Evolutionary conservation across 2,329 filamentous ascomycete species (phyloP), one percentile per base, ranked within the genome.

Genomic region (Rhexocercosporidium sp.): DNA sequence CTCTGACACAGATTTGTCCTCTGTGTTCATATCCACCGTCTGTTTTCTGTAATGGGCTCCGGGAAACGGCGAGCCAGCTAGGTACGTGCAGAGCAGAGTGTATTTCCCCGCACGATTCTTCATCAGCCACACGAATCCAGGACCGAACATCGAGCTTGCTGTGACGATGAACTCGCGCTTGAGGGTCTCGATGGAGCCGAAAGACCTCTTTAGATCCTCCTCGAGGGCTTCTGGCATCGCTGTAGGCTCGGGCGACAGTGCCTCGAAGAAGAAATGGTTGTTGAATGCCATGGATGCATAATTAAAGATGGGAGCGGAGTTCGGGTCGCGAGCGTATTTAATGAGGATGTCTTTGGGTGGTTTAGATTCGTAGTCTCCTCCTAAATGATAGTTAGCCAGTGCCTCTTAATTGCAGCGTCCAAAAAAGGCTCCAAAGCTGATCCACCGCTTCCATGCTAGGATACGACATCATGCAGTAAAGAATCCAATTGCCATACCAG

Each of bases 51-150:
- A 93, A 82, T 97, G 92, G 39, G 94, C 95, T 69, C 88, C 90
- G 3, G 92, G 88, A 80, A 95, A 96, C 4, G 96, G 96, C 8
- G 92, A 92, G 66, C 96, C 96, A 66, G 95, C 94, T 68, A 94
- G 88, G 83, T 98, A 99, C 66, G 96, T 99, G 74, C 89, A 86
- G 66, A 99, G 85, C 76, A 99, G 86, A 75, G 90, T 88, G 81
- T 84, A 85, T 37, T 82, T 79, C 22, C 68, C 68, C 27, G 65
- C 78, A 77, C 81, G 80, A 49, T 68, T 67, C 73, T 83, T 83
- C 76, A 97, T 92, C 69, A 99, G 90, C 96, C 96, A 99, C 77
- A 98, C 92, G 81, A 96, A 98, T 71, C 96, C 96, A 0, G 95
- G 94, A 64, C 95, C 96, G 82, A 99, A 98, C 94, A 98, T 97